Evolutionary conservation across 257 asterid genomes (phyloP).

Genomic region (Nicotiana knightiana): DNA sequence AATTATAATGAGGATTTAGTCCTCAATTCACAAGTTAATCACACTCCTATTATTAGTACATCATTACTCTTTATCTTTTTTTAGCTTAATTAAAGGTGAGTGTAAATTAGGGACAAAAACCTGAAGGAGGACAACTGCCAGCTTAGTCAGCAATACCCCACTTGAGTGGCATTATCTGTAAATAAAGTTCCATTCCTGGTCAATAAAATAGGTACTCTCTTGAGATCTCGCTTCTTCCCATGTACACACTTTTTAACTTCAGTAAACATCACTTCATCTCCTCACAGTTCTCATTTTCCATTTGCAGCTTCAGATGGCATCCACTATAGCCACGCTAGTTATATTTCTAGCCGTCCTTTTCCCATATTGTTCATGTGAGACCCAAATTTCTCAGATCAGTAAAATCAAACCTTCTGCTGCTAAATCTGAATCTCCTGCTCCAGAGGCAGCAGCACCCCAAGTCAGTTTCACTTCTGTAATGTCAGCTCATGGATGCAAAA

Average conservation of each 20-base stretch:
- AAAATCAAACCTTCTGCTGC: background rate
- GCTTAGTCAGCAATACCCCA: background rate
- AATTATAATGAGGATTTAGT: background rate
- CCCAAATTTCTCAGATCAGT: background rate
- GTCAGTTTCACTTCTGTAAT: conserved; percentile 50
- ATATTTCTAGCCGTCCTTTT: background rate
- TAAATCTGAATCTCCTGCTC: conserved; percentile 28
- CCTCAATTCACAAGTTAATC: background rate
- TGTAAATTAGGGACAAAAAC: no score
- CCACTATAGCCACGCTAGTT: background rate
- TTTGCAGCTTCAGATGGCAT: background rate
- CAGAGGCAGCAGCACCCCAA: conserved; percentile 42
- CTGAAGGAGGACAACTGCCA: background rate
- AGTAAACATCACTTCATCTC: background rate
- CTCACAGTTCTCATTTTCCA: background rate
- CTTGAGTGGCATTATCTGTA: background rate
- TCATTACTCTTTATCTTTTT: background rate
- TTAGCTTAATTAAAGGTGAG: no score
- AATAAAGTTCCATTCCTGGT: background rate
- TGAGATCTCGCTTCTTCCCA: background rate
- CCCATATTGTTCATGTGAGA: background rate
- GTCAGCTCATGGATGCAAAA: conserved; percentile 72
- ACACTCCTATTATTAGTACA: background rate
- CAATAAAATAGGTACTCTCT: no score
- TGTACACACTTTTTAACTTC: background rate